Conservation (phyloP, 352 stramenopile genomes). For the Saprolegnia parasitica region DNA sequence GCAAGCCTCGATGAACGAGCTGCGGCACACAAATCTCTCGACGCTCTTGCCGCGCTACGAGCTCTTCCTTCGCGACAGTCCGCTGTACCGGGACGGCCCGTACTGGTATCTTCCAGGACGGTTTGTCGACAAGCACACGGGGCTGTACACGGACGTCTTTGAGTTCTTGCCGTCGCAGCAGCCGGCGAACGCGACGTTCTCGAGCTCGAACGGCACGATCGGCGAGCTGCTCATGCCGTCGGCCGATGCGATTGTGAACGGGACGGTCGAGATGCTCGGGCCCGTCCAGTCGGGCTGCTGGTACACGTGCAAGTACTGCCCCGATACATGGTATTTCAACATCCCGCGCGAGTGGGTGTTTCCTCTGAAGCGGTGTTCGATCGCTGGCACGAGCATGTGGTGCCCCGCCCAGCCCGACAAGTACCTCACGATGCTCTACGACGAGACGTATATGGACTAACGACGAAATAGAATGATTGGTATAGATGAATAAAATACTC, state of each 20-base stretch:
- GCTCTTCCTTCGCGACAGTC: neutral
- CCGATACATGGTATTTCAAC: neutral
- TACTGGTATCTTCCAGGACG: neutral
- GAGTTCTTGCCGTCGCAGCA: neutral
- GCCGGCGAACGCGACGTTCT: no score
- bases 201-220: no score
- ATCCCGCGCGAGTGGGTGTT: neutral
- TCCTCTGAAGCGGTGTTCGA: neutral
- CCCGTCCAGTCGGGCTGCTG: neutral
- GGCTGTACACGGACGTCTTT: slow-evolving; percentile 6
- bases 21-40: neutral
- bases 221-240: no score
- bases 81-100: neutral
- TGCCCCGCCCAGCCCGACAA: neutral
- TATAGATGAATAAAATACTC: no score
- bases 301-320: neutral
- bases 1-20: neutral
- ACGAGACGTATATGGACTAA: neutral
- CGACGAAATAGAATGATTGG: slow-evolving; percentile 15
- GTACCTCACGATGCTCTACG: neutral
- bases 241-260: no score
- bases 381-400: neutral
- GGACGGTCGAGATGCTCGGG: neutral
- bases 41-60: neutral
- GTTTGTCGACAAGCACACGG: slow-evolving; percentile 9